Conservation (phyloP, 345 rosid species). For the Euphorbia peplus region DNA sequence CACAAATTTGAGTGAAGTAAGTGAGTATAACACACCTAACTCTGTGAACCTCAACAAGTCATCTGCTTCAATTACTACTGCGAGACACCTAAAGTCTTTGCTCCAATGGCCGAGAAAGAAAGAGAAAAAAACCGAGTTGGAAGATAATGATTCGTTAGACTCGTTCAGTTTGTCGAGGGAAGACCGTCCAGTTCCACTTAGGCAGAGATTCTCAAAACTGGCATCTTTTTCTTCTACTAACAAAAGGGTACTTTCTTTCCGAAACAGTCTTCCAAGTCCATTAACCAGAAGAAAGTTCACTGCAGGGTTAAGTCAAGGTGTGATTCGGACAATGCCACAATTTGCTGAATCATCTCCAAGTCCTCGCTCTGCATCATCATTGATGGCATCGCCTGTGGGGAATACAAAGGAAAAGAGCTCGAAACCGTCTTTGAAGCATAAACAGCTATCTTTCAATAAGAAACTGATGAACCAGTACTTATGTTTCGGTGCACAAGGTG, state of each 20-base stretch:
- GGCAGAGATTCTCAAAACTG: conserved; percentile 55
- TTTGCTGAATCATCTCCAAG: conserved; percentile 42
- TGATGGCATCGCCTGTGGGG: conserved; percentile 34
- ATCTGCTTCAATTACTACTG: conserved; percentile 32
- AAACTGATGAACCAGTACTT: conserved; percentile 62
- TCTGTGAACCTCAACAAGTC: conserved; percentile 23
- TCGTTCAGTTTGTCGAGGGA: conserved; percentile 24
- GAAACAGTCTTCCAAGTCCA: conserved; percentile 71
- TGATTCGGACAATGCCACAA: conserved; percentile 51
- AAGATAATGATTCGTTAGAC: conserved; percentile 29
- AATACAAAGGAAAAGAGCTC: conserved; percentile 21
- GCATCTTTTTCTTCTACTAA: conserved; percentile 39
- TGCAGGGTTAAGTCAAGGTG: conserved; percentile 68
- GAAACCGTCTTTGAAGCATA: conserved; percentile 23
- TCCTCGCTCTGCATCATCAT: conserved; percentile 37
- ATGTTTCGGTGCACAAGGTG: conserved; percentile 62
- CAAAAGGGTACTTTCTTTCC: conserved; percentile 41
- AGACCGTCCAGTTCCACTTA: conserved; percentile 53
- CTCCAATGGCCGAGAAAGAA: conserved; percentile 61
- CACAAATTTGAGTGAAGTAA: conserved; percentile 42
- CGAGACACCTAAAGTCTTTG: conserved; percentile 60
- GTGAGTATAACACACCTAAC: conserved; percentile 31
- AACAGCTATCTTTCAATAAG: conserved; percentile 42
- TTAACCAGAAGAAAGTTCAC: conserved; percentile 57
- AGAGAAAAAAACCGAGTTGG: conserved; percentile 34